Conservation (phyloP, 768 basidiomycete genomes). For the Tylopilus rubrobrunneus region DNA sequence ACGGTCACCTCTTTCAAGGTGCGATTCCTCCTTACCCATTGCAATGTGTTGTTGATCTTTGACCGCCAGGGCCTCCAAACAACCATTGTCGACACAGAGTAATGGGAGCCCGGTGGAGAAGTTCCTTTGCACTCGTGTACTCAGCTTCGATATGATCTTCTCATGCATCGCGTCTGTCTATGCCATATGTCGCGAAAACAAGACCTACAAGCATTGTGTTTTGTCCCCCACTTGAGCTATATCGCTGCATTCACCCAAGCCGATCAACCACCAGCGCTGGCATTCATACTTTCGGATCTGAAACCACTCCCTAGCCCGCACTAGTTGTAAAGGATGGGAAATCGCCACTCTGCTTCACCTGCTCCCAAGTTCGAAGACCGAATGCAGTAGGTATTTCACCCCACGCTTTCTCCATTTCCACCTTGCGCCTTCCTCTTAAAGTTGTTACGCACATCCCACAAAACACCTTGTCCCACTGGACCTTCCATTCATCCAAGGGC, state of each 20-base stretch:
- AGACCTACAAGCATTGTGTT: background rate
- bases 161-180: slow-evolving; percentile 26
- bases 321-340: background rate
- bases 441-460: background rate
- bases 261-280: background rate
- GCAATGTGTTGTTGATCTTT: slow-evolving; percentile 1
- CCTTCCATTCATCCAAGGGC: background rate
- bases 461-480: background rate
- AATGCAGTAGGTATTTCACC: background rate
- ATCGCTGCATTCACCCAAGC: background rate
- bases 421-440: background rate
- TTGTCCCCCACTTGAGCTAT: background rate
- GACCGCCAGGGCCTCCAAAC: slow-evolving; percentile 75
- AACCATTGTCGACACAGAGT: slow-evolving; percentile 77
- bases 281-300: background rate
- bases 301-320: background rate
- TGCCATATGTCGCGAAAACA: slow-evolving; percentile 28
- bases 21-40: slow-evolving; percentile 21
- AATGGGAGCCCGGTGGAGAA: slow-evolving; percentile 22
- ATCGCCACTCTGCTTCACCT: background rate
- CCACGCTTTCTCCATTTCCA: background rate
- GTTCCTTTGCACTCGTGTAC: slow-evolving; percentile 14
- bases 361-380: slow-evolving; percentile 6
- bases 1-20: slow-evolving; percentile 84
- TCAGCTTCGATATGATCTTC: slow-evolving; percentile 12